Base-by-base conservation (phyloP, 2,329 filamentous ascomycete species). In the Cladosporium sp. region DNA sequence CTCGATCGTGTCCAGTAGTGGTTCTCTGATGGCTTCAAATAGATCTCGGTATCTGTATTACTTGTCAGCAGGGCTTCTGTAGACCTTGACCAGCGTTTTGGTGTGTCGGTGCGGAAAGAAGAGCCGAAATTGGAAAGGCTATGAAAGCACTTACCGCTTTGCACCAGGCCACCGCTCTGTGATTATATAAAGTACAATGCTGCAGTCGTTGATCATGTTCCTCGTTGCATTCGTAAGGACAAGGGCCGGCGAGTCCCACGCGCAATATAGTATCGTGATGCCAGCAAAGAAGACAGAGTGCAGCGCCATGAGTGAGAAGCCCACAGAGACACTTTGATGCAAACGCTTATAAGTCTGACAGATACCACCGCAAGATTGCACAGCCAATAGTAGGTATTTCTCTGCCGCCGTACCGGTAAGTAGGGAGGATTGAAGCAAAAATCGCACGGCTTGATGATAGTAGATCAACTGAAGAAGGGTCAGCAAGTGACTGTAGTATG, bases 191-290 rank as follows among this genome's bases (percentile, higher is more conserved):
- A 64, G 58, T 14, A 64, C 60, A 20, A 64, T 60, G 50, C 57
- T 62, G 58, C 62, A 62, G 15, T 67, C 68, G 40, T 67, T 64
- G 40, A 71, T 69, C 37, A 69, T 65, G 11, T 69, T 69, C 14
- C 63, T 55, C 17, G 64, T 64, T 9, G 58, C 60, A 39, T 64
- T 64, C 14, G 45, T 64, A 30, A 65, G 64, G 5, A 69, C 40
- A 9, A 65, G 62, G 8, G 62, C 60, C 4, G 63, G 65, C 17
- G 63, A 63, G 0, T 61, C 62, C 69, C 69, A 73, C 11, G 65
- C 61, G 51, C 69, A 70, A 59, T 71, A 73, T 9, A 72, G 58
- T 15, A 73, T 63, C 7, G 69, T 71, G 6, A 70, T 59, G 6
- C 69, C 69, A 60, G 61, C 38, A 19, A 69, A 47, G 55, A 70